Conservation (phyloP, 352 stramenopile genomes). For the Pythium aquatile region DNA sequence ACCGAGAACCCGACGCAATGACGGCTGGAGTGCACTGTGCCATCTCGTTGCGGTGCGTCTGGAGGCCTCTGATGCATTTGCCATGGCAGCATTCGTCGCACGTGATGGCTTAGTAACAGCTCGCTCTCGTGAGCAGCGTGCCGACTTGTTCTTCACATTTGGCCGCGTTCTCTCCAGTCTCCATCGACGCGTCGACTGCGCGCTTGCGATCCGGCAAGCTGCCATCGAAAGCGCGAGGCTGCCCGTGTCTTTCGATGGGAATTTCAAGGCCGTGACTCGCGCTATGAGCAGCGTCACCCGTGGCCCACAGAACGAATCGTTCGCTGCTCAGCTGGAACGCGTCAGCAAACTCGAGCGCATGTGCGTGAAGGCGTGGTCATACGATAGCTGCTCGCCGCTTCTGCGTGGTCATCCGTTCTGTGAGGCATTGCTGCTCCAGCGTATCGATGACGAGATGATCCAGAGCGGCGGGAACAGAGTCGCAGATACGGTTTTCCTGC, state of each 20-base stretch:
- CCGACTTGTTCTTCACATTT: conserved; percentile 16
- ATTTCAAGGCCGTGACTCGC: conserved; percentile 37
- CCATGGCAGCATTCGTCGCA: conserved; percentile 17
- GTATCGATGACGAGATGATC: conserved; percentile 47
- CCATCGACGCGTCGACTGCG: conserved; percentile 1
- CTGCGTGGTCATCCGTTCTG: conserved; percentile 44
- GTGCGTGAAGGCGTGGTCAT: conserved; percentile 55
- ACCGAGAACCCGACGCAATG: conserved; percentile 11
- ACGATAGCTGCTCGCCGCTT: conserved; percentile 38
- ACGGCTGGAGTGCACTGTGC: conserved; percentile 22
- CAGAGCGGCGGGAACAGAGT: conserved; percentile 17
- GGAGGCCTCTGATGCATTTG: conserved; percentile 9
- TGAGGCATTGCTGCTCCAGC: conserved; percentile 58
- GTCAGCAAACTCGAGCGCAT: conserved; percentile 63
- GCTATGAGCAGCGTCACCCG: conserved; percentile 32
- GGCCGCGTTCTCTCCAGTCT: background rate
- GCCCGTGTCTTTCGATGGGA: conserved; percentile 12
- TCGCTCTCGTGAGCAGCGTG: conserved; percentile 11
- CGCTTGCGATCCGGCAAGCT: conserved; percentile 19
- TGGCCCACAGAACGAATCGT: conserved; percentile 39
- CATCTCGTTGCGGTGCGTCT: conserved; percentile 15
- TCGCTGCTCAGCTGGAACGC: conserved; percentile 38
- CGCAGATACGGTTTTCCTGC: conserved; percentile 54
- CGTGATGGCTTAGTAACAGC: conserved; percentile 11
- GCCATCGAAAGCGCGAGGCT: conserved; percentile 18